phyloP scores from a whole-genome alignment of 2,329 filamentous ascomycete genomes.

The Colletotrichum caudatum region DNA sequence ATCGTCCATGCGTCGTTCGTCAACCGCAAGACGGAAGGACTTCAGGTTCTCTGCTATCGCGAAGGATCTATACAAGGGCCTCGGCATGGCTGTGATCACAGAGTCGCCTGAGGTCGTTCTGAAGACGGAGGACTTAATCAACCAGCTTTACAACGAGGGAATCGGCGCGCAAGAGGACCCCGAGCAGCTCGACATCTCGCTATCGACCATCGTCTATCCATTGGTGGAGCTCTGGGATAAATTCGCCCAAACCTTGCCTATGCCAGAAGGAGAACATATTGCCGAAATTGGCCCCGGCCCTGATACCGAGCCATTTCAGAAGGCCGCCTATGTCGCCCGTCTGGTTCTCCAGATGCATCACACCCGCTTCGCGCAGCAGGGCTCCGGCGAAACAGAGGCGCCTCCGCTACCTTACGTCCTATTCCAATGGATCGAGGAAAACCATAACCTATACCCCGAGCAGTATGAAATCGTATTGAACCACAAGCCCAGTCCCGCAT shows the following conservation, averaged over 20 bases:
- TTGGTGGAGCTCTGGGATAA: conserved; percentile 69
- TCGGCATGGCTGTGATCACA: conserved; percentile 69
- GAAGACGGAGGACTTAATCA: conserved; percentile 78
- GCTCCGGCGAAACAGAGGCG: conserved; percentile 52
- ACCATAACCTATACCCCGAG: conserved; percentile 78
- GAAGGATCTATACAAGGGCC: conserved; percentile 73
- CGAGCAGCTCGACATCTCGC: conserved; percentile 66
- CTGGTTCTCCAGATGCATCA: conserved; percentile 85
- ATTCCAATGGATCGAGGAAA: conserved; percentile 83
- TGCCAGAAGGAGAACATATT: conserved; percentile 64
- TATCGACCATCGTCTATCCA: conserved; percentile 65
- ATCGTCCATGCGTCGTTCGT: conserved; percentile 60
- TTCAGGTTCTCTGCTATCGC: conserved; percentile 78
- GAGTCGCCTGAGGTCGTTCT: conserved; percentile 81
- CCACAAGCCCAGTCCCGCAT: conserved; percentile 78
- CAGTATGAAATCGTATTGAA: conserved; percentile 75
- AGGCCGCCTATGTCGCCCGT: conserved; percentile 82
- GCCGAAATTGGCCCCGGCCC: conserved; percentile 75
- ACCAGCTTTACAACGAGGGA: conserved; percentile 72
- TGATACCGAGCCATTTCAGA: conserved; percentile 73
- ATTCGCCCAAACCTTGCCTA: conserved; percentile 62
- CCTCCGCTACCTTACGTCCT: conserved; percentile 80
- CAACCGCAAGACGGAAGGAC: conserved; percentile 61
- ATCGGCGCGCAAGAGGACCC: conserved; percentile 67
- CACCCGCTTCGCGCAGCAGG: conserved; percentile 57